Base-by-base conservation (phyloP, 805 yeast species). In the Ogataea siamensis region DNA sequence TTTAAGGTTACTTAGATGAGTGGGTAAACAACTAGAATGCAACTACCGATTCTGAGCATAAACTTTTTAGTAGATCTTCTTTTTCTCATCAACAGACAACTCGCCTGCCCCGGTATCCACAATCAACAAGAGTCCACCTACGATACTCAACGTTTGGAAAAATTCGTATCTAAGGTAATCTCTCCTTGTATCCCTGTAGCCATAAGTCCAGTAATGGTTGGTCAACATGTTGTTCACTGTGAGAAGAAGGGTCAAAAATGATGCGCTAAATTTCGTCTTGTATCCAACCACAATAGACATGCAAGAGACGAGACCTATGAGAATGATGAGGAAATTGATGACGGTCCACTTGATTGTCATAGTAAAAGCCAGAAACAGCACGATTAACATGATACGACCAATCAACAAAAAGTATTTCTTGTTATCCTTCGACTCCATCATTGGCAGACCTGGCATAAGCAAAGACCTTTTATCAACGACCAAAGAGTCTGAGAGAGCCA, bases 61-160 rank as follows among this genome's bases (percentile, higher is more conserved):
- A 32, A 29, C 16, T 19, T 13, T 13, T 60, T 66, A 87, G 60
- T 84, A 87, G 43, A 86, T 80, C 72, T 91, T 91, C 71, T 91
- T 89, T 82, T 93, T 91, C 63, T 88, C 97, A 58, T 91, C 99
- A 42, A 91, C 68, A 18, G 95, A 85, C 48, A 91, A 72, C 53
- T 85, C 89, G 34, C 99, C 99, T 20, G 98, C 98, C 46, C 99
- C 99, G 3, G 96, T 87, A 66, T 85, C 87, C 43, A 87, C 96
- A 45, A 93, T 86, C 50, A 93, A 69, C 45, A 91, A 67, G 46
- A 91, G 75, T 1, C 98, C 99, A 41, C 99, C 99, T 34, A 91
- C 89, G 59, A 91, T 91, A 41, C 95, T 83, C 58, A 91, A 71
- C 26, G 95, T 87, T 68, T 93, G 99, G 74, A 84, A 91, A 63